Evolutionary conservation across 345 rosid species (phyloP), one percentile per base, ranked within the genome.

Genomic region (Durio zibethinus): DNA sequence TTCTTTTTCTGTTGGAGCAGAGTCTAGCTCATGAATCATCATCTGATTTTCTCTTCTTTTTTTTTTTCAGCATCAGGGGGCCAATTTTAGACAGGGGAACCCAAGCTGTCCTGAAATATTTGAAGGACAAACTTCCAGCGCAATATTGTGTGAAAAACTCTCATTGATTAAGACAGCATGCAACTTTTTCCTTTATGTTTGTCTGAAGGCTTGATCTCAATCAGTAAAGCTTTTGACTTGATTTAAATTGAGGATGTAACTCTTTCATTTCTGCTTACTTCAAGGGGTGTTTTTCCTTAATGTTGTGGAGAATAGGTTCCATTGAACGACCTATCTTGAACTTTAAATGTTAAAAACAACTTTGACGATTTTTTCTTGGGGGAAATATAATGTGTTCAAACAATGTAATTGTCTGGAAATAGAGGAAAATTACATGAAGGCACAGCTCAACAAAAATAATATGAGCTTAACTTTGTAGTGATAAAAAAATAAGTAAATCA

Each of bases 1-100:
- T 38, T 69, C 59, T 25, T n/a, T 25, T 27, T 68, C n/a, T 9
- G 5, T 25, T 47, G 27, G 36, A 38, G 18, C 31, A 6, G 64
- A 27, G 66, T 15, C 20, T 4, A 10, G 35, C 25, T 56, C 50
- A 21, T 74, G 53, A 72, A 65, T 35, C 45, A 21, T 68, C 10
- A 40, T 67, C 33, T 25, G 4, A 1, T 42, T 27, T 53, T 66
- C 5, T 4, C 21, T 29, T 25, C 64, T 52, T 0, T 4, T 31
- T 8, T 5, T 20, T 23, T 64, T 18, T 25, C 94, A 93, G 99
- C 86, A 91, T 93, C 78, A 87, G 98, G 81, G 93, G 99, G 85
- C 73, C 95, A 52, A 89, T 93, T 79, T 82, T 93, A 61, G 97
- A 93, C 25, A n/a, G 86, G 85, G 97, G 99, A 78, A 89, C 98